Evolutionary conservation across 305 asterid genomes (phyloP), one percentile per base, ranked within the genome.

Genomic region (Euphrasia arctica): DNA sequence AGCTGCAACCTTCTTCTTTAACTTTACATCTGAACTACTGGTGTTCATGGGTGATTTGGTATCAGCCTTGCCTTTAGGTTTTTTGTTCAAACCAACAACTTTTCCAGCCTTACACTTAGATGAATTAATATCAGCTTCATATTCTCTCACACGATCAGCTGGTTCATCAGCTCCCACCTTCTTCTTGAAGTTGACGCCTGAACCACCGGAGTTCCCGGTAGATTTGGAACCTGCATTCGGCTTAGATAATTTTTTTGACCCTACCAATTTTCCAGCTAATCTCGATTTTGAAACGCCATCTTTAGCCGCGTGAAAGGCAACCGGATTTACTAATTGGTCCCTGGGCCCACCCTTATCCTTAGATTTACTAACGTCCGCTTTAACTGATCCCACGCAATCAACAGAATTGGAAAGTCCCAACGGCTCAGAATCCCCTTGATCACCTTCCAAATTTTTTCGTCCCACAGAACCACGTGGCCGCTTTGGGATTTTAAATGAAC

Each of bases 381-480:
- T 80, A 54, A 66, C 39, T 77, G 70, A 64, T 47, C 70, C 81
- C 58, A 64, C 75, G 41, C 43, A 57, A 45, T 69, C 75, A 57
- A 61, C 80, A 29, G 90, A 73, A 73, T 76, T 73, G 69, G 84
- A 67, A 67, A 74, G 58, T 64, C 73, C 77, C 58, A 71, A 60
- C 15, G 69, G 68, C 70, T 78, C 78, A 2, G 80, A 69, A 54
- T 39, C 45, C 45, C 42, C 71, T 32, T 70, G 77, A 74, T 70
- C 80, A 51, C 63, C 68, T 70, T 57, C 83, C 70, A 58, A 43
- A 73, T 78, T 91, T 70, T 66, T 94, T 67, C 87, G 79, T 69
- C 91, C 76, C 58, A 83, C 79, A n/a, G 77, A 67, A 54, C 96
- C 97, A 71, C 98, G 90, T 6, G 97, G 99, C 7, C 98, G 87